Evolutionary conservation across 352 stramenopile species (phyloP), one percentile per base, ranked within the genome.

Genomic region (Globisporangium nodosum): DNA sequence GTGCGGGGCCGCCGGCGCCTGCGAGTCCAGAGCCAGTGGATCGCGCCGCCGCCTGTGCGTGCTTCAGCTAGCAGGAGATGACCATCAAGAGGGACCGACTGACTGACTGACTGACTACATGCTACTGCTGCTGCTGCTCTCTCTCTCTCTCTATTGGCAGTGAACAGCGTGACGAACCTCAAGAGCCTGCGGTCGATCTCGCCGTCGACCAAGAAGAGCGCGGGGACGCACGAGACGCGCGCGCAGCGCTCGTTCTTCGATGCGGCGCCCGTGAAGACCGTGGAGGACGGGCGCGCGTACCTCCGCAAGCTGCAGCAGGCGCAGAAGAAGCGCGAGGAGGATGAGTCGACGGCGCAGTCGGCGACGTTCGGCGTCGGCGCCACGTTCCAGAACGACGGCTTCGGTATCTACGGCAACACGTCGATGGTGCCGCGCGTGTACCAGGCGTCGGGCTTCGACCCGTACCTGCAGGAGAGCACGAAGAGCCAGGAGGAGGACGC

Each of bases 361-460:
- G 74, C 74, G 3, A 53, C 56, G 1, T 85, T 80, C 58, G 73
- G 78, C 39, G 71, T 74, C 37, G 69, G 74, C 53, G 51, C 57
- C n/a, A 63, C 74, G 52, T 84, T 80, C 49, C 71, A 78, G 49
- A 81, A 56, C 30, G 83, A 89, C 45, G 70, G 64, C 16, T 87
- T 78, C 63, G 75, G 81, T 11, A 87, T 92, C 49, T 92, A 87
- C 55, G 83, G 83, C 18, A 79, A 73, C 21, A 73, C 76, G 35
- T 82, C 74, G 45, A 73, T 91, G 65, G 71, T 85, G 27, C 83
- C 81, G 33, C 81, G 81, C 16, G 81, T 93, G 53, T 93, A 93
- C 67, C 83, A 93, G 68, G 83, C 83, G 24, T 89, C 83, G 31
- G 81, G 76, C n/a, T 93, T 90, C 49, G 81, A 93, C 37, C 83